These are phyloP conservation scores for Boletales sp. DNA, from an alignment of 768 basidiomycete species.

Conservation along the genomic window DNA sequence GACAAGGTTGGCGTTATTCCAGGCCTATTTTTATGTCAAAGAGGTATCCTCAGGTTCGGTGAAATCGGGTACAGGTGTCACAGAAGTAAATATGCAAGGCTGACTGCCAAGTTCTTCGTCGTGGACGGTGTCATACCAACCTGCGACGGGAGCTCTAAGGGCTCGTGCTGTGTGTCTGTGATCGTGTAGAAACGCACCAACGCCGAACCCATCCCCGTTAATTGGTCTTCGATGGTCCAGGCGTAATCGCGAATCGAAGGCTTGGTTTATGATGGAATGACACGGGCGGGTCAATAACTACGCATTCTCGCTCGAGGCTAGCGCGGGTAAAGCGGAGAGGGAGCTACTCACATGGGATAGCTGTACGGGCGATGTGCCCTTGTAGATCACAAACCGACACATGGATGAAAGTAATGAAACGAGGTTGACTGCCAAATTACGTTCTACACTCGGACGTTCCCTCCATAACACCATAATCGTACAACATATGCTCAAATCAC, in stretches of 20 bases:
- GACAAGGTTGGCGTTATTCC: conserved; percentile 94
- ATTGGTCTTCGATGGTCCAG: conserved; percentile 80
- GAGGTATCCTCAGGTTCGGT: background rate
- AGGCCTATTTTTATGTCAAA: conserved; percentile 57
- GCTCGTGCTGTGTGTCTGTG: background rate
- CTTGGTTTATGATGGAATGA: conserved; percentile 97
- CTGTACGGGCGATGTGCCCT: conserved; percentile 90
- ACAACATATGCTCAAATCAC: background rate
- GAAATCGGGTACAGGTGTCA: conserved; percentile 68
- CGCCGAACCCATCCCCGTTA: conserved; percentile 95
- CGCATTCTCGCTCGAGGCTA: conserved; percentile 2
- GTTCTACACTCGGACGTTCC: conserved; percentile 15
- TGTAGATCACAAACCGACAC: conserved; percentile 94
- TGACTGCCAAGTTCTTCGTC: conserved; percentile 81
- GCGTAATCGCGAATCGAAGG: conserved; percentile 89
- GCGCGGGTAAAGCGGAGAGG: background rate
- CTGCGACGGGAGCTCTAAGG: conserved; percentile 34
- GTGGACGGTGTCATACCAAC: conserved; percentile 90
- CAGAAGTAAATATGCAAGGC: conserved; percentile 94
- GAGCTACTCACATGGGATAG: conserved; percentile 66
- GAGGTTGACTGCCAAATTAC: conserved; percentile 14
- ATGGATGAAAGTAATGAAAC: conserved; percentile 33
- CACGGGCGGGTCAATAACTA: conserved; percentile 90
- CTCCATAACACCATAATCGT: background rate
- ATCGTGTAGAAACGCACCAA: conserved; percentile 52